Conservation (phyloP, 2,329 filamentous ascomycete species). For the Diaporthe citrichinensis region DNA sequence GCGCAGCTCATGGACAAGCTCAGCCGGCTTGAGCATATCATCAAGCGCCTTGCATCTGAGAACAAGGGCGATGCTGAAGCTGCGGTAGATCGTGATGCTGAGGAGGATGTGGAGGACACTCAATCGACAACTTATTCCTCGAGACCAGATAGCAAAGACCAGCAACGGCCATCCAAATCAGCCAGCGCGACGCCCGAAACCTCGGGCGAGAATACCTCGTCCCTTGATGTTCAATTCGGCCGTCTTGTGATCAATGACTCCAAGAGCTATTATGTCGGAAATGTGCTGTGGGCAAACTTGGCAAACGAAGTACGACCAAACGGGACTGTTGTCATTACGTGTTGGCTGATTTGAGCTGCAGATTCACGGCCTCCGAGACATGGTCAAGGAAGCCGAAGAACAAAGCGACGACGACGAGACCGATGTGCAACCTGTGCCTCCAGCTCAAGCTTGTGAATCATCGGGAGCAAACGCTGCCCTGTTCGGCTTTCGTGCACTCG, state of each 20-base stretch:
- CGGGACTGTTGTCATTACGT: accelerated
- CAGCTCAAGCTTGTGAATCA: not conserved
- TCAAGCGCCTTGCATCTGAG: conserved; percentile 34
- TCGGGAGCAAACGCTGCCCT: conserved; percentile 45
- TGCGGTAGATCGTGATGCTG: not conserved
- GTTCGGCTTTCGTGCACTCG: conserved; percentile 46
- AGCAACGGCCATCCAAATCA: too few species aligned
- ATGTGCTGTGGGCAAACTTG: conserved; percentile 40
- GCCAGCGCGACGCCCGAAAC: not conserved
- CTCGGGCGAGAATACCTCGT: not conserved
- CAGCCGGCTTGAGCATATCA: conserved; percentile 36
- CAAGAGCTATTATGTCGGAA: conserved; percentile 43
- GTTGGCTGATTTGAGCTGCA: conserved; percentile 5
- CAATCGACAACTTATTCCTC: too few species aligned
- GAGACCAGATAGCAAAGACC: not conserved
- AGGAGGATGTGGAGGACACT: not conserved
- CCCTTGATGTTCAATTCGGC: conserved; percentile 36
- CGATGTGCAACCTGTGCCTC: not conserved
- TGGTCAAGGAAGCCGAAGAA: conserved; percentile 36
- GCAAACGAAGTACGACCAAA: conserved; percentile 36
- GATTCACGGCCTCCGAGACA: conserved; percentile 42
- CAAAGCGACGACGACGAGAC: conserved; percentile 14
- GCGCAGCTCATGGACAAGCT: conserved; percentile 39
- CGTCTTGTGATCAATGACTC: conserved; percentile 38
- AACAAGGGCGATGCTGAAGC: not conserved